Evolutionary conservation across 1,284 basidiomycete species (phyloP).

Genomic region (Apiotrichum gracile): DNA sequence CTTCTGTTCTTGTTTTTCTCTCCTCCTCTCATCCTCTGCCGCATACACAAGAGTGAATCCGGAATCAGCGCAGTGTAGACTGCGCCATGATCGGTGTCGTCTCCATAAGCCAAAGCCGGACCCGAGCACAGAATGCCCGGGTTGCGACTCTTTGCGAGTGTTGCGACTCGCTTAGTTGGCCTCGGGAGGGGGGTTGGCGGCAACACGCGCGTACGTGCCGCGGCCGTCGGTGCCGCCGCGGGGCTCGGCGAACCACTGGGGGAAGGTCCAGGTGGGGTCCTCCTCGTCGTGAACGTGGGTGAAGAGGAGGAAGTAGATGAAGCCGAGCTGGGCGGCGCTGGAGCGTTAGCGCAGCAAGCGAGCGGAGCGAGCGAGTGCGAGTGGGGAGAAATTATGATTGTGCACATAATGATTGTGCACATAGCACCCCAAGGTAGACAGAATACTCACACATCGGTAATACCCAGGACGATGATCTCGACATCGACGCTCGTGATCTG

Average conservation of each 20-base stretch:
- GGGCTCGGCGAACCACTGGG: constrained; percentile 40
- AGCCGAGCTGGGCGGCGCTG: constrained; percentile 40
- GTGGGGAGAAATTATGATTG: background rate
- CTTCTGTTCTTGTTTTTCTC: too few relatives aligned
- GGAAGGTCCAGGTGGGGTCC: constrained; percentile 35
- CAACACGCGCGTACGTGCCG: constrained; percentile 38
- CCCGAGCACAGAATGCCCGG: too few relatives aligned
- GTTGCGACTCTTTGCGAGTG: too few relatives aligned
- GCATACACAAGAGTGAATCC: too few relatives aligned
- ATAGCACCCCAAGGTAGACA: too few relatives aligned
- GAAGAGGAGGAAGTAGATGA: constrained; percentile 40
- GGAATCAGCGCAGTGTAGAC: too few relatives aligned
- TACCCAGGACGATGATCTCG: constrained; percentile 42
- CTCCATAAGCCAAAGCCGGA: too few relatives aligned
- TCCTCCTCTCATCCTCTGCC: too few relatives aligned
- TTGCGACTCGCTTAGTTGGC: too few relatives aligned
- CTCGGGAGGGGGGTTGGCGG: constrained; percentile 4
- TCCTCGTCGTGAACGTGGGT: constrained; percentile 40
- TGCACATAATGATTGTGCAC: too few relatives aligned
- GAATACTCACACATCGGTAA: constrained; percentile 40
- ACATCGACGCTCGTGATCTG: constrained; percentile 37
- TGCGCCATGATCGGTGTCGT: too few relatives aligned
- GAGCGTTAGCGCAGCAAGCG: background rate
- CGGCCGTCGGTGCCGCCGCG: constrained; percentile 31
- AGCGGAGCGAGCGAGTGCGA: too few relatives aligned